These are phyloP conservation scores for Eragrostis nindensis DNA, from an alignment of 176 grass and related monocot species.

Conservation along the genomic window DNA sequence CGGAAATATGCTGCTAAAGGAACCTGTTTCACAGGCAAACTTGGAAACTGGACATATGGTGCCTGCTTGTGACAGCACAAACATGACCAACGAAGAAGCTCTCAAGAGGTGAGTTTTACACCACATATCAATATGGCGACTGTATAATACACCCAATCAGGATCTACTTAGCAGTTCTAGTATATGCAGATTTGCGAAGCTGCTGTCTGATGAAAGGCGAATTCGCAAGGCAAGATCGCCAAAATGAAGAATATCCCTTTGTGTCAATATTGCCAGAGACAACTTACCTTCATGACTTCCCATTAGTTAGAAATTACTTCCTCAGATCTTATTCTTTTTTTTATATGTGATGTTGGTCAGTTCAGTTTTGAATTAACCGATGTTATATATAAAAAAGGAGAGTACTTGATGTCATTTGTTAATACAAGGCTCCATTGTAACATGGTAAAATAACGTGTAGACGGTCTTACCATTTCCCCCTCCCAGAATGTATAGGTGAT, in stretches of 20 bases:
- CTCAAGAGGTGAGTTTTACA: constrained; percentile 59
- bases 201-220: constrained; percentile 64
- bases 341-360: not conserved
- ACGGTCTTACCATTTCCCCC: not conserved
- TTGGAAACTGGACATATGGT: constrained; percentile 69
- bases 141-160: constrained; percentile 6
- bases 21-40: constrained; percentile 74
- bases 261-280: constrained; percentile 2
- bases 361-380: not conserved
- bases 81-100: constrained; percentile 68
- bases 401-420: constrained; percentile 31
- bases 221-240: constrained; percentile 57
- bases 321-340: not conserved
- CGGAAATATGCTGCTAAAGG: constrained; percentile 61
- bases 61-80: constrained; percentile 40
- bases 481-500: constrained; percentile 10
- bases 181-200: constrained; percentile 62
- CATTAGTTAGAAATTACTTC: constrained; percentile 1
- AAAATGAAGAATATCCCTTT: constrained; percentile 44
- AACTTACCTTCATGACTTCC: constrained; percentile 18
- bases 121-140: constrained; percentile 15
- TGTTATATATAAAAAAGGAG: not conserved
- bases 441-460: constrained; percentile 17
- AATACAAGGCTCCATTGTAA: constrained; percentile 25
- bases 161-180: constrained; percentile 31